Percentiles rank a stretch among this genome's conserved stretches.
phyloP scores from a whole-genome alignment of 352 stramenopile species.

The Phytopythium boreale region DNA sequence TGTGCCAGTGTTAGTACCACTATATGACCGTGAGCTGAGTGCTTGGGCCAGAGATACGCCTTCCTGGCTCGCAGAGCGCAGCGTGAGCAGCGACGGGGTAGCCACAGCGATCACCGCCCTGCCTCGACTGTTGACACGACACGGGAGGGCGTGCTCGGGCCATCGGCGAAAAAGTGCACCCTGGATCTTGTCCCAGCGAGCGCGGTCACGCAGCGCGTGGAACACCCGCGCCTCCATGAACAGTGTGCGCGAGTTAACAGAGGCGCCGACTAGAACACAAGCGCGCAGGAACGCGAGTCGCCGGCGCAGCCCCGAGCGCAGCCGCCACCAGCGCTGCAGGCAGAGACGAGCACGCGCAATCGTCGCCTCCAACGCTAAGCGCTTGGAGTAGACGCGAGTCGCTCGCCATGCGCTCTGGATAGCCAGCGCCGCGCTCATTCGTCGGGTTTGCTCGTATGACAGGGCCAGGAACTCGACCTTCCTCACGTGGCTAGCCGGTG shows the following conservation, averaged over 20 bases:
- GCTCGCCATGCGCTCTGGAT: slow-evolving; percentile 65
- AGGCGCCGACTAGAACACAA: slow-evolving; percentile 45
- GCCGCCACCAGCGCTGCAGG: slow-evolving; percentile 75
- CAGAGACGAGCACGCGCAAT: slow-evolving; percentile 51
- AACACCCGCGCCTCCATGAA: slow-evolving; percentile 70
- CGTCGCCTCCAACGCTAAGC: slow-evolving; percentile 46
- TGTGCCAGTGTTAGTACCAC: background rate
- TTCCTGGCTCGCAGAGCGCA: slow-evolving; percentile 1
- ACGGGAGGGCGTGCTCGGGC: slow-evolving; percentile 51
- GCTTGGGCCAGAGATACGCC: background rate
- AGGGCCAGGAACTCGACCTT: slow-evolving; percentile 37
- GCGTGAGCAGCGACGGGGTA: slow-evolving; percentile 28
- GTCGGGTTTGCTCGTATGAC: slow-evolving; percentile 48
- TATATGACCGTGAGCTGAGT: background rate
- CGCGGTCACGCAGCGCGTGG: slow-evolving; percentile 25
- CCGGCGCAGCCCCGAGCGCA: slow-evolving; percentile 32
- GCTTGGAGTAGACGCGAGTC: slow-evolving; percentile 27
- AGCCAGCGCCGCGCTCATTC: slow-evolving; percentile 34
- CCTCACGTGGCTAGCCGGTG: background rate
- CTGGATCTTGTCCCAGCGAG: slow-evolving; percentile 32
- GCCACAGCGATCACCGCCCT: slow-evolving; percentile 45
- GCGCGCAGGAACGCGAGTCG: slow-evolving; percentile 47
- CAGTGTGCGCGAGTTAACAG: slow-evolving; percentile 57
- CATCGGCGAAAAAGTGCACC: slow-evolving; percentile 25
- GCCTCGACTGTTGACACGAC: slow-evolving; percentile 29